Percentiles rank a stretch among this genome's conserved stretches.
phyloP scores from a whole-genome alignment of 257 asterid species.

The Lycium ferocissimum region DNA sequence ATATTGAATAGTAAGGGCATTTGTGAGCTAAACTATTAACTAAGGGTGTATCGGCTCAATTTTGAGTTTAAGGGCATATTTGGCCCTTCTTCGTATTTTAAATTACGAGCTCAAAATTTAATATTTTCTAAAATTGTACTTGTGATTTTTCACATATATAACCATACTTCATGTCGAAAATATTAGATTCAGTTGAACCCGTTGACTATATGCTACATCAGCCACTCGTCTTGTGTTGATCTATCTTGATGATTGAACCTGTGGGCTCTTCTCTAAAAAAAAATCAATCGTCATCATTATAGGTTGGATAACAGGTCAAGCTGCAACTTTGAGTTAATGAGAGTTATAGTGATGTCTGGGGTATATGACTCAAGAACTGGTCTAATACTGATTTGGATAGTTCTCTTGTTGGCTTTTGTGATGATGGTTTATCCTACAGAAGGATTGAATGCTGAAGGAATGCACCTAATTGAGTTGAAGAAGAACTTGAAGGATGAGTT shows the following conservation, averaged over 20 bases:
- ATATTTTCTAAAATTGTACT: neutral
- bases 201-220: neutral
- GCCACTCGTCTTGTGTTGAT: neutral
- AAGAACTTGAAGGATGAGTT: slow-evolving; percentile 54
- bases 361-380: slow-evolving; percentile 49
- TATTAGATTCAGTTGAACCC: neutral
- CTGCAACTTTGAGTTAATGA: slow-evolving; percentile 31
- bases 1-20: too few species aligned
- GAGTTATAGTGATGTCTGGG: slow-evolving; percentile 52
- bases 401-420: slow-evolving; percentile 39
- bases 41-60: too few species aligned
- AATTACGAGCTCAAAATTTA: neutral
- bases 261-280: slow-evolving; percentile 28
- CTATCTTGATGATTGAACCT: slow-evolving; percentile 22
- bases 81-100: too few species aligned
- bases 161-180: too few species aligned
- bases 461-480: slow-evolving; percentile 65
- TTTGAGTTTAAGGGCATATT: too few species aligned
- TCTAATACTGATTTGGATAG: slow-evolving; percentile 45
- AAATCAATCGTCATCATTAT: neutral
- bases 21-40: too few species aligned
- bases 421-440: slow-evolving; percentile 48
- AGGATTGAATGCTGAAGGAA: slow-evolving; percentile 72
- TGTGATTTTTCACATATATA: neutral
- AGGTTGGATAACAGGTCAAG: slow-evolving; percentile 37